phyloP scores from a whole-genome alignment of 2,329 filamentous ascomycete species.

The Aureobasidium sp. region DNA sequence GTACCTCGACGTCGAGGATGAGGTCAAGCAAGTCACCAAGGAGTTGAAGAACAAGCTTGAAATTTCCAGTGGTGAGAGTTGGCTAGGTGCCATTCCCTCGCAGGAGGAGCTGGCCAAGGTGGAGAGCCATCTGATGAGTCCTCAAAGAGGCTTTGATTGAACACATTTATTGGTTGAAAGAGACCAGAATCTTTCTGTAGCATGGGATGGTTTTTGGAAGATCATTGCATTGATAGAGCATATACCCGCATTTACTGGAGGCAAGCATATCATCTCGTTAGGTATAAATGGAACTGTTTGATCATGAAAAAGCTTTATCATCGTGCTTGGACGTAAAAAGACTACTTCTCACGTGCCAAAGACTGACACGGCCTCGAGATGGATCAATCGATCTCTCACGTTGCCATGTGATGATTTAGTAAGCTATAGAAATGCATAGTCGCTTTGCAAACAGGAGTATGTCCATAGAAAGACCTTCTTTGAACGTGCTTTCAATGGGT shows the following conservation, averaged over 20 bases:
- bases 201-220: background rate
- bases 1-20: constrained; percentile 75
- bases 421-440: too few relatives aligned
- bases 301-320: background rate
- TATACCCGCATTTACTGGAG: background rate
- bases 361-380: too few relatives aligned
- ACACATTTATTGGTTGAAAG: background rate
- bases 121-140: constrained; percentile 1
- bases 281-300: background rate
- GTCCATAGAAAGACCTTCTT: too few relatives aligned
- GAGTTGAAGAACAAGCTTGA: constrained; percentile 58
- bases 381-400: too few relatives aligned
- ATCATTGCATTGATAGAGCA: constrained; percentile 8
- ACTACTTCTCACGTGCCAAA: background rate
- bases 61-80: constrained; percentile 28
- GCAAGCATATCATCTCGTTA: background rate
- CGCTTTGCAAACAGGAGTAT: too few relatives aligned
- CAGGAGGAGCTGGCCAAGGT: background rate
- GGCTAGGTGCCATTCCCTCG: constrained; percentile 37
- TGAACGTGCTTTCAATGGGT: too few relatives aligned
- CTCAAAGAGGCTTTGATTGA: constrained; percentile 6
- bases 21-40: constrained; percentile 70
- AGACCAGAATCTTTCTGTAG: background rate
- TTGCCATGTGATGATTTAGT: too few relatives aligned
- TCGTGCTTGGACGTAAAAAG: background rate